These are phyloP conservation scores for Paxillus rubicundulus DNA, from an alignment of 768 basidiomycete genomes.

Conservation along the genomic window DNA sequence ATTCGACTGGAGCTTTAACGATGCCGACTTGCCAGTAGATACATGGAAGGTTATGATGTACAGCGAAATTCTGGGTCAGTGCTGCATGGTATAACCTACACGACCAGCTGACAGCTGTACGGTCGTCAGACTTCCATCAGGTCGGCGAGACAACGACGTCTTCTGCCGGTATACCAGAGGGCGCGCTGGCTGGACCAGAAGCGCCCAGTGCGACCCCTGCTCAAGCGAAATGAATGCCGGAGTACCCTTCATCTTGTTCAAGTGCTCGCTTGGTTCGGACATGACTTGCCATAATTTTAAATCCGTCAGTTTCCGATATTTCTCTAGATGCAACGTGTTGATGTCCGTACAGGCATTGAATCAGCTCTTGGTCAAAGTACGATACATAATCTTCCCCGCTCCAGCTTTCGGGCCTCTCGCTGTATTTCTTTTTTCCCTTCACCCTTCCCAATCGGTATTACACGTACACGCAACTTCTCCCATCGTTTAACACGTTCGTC, in stretches of 20 bases:
- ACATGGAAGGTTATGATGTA: slow-evolving; percentile 99
- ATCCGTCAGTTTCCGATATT: slow-evolving; percentile 10
- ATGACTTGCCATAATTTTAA: slow-evolving; percentile 6
- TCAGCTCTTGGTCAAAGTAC: slow-evolving; percentile 13
- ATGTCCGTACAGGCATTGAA: slow-evolving; percentile 1
- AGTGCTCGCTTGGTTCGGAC: not conserved
- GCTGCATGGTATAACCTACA: not conserved
- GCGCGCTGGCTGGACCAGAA: slow-evolving; percentile 68
- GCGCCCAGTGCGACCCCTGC: slow-evolving; percentile 16
- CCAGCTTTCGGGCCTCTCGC: not conserved
- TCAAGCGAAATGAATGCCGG: slow-evolving; percentile 12
- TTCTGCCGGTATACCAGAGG: slow-evolving; percentile 45
- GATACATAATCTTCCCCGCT: slow-evolving; percentile 12
- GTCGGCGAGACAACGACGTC: slow-evolving; percentile 53
- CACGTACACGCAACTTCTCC: not conserved
- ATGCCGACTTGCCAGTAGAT: slow-evolving; percentile 96
- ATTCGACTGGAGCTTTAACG: slow-evolving; percentile 99
- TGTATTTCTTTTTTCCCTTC: slow-evolving; percentile 1
- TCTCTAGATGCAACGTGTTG: not conserved
- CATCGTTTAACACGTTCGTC: slow-evolving; percentile 6
- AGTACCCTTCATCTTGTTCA: not conserved
- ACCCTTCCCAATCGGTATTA: slow-evolving; percentile 13
- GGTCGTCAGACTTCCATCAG: slow-evolving; percentile 71
- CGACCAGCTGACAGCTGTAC: not conserved
- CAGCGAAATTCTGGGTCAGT: slow-evolving; percentile 90